Evolutionary conservation across 1,284 basidiomycete genomes (phyloP).

Genomic region (Leccinum griseonigrum): DNA sequence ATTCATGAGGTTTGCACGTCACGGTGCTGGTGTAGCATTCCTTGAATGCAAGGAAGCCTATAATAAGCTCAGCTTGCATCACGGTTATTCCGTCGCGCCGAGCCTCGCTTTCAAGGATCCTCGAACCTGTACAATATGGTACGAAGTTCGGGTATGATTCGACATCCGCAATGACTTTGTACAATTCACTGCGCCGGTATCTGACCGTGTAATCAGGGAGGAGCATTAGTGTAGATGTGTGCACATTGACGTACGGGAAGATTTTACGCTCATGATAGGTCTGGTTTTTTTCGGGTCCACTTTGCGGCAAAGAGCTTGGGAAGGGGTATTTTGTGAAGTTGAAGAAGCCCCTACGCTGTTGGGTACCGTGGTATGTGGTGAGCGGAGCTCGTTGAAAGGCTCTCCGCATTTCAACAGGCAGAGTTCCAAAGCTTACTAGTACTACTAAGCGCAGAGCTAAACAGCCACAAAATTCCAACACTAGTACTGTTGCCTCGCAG

Average conservation of each 20-base stretch:
- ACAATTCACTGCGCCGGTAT: slow-evolving; percentile 76
- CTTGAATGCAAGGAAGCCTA: slow-evolving; percentile 85
- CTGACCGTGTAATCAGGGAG: slow-evolving; percentile 40
- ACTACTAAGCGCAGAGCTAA: background rate
- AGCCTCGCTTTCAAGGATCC: slow-evolving; percentile 48
- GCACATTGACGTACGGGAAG: slow-evolving; percentile 64
- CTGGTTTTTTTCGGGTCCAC: slow-evolving; percentile 33
- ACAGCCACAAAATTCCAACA: background rate
- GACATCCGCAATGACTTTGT: slow-evolving; percentile 85
- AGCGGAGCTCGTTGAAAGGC: slow-evolving; percentile 14
- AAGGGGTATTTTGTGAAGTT: slow-evolving; percentile 41
- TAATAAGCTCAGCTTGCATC: slow-evolving; percentile 84
- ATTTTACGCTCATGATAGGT: slow-evolving; percentile 65
- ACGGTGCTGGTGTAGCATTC: slow-evolving; percentile 91
- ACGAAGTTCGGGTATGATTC: slow-evolving; percentile 84
- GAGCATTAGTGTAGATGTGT: slow-evolving; percentile 1
- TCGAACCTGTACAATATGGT: slow-evolving; percentile 84
- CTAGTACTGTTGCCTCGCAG: background rate
- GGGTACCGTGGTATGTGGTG: slow-evolving; percentile 1
- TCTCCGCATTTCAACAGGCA: slow-evolving; percentile 17
- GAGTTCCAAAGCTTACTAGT: background rate
- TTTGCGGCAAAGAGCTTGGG: slow-evolving; percentile 36
- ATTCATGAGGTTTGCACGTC: slow-evolving; percentile 71
- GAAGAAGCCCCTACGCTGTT: slow-evolving; percentile 34
- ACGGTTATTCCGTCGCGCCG: slow-evolving; percentile 40